phyloP scores from a whole-genome alignment of 768 basidiomycete species.

The Psilocybe cyanescens region DNA sequence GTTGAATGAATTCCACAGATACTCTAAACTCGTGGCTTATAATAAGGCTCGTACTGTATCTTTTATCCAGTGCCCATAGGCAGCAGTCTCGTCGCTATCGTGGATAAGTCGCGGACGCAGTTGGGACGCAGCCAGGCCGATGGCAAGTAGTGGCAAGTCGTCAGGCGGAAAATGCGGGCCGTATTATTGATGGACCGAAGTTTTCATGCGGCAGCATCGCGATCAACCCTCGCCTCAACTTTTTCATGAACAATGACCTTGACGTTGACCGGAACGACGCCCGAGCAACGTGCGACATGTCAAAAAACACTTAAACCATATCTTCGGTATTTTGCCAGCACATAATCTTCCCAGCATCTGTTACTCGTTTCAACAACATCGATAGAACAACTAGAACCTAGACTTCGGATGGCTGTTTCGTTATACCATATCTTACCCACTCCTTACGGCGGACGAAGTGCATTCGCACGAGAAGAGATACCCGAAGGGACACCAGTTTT shows the following conservation, averaged over 20 bases:
- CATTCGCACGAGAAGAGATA: constrained; percentile 49
- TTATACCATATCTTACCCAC: constrained; percentile 37
- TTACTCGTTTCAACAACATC: neutral
- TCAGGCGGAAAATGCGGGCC: neutral
- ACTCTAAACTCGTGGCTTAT: no score
- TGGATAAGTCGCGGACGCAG: no score
- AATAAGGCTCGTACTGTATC: no score
- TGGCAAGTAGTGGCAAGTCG: no score
- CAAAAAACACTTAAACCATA: neutral
- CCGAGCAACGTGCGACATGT: neutral
- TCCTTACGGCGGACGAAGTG: constrained; percentile 53
- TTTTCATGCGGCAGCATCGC: neutral
- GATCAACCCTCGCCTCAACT: neutral
- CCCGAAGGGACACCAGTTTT: constrained; percentile 47
- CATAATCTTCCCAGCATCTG: neutral
- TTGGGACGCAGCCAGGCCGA: no score
- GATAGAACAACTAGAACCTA: neutral
- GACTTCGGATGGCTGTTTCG: neutral
- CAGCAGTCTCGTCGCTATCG: no score
- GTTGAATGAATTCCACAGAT: no score
- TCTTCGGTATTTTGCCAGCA: neutral
- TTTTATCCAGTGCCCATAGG: no score
- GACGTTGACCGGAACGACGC: neutral
- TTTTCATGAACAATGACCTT: neutral
- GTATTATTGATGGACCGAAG: neutral